Conservation (phyloP, 2,329 filamentous ascomycete species). For the Achaetomium macrosporum region DNA sequence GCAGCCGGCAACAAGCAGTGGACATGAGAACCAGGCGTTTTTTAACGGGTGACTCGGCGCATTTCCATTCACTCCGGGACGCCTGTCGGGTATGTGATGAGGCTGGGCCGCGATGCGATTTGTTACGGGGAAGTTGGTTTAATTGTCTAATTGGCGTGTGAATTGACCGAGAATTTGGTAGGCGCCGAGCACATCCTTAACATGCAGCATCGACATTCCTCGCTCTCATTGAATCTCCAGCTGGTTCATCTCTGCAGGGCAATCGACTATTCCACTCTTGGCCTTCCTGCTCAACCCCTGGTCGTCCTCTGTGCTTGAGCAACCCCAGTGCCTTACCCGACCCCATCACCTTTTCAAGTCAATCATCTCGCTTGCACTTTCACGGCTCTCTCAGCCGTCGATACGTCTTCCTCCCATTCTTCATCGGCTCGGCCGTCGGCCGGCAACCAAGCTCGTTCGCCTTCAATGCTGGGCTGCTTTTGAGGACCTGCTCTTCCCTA, state of each 20-base stretch:
- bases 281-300: conserved; percentile 17
- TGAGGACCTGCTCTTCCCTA: conserved; percentile 16
- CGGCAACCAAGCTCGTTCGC: conserved; percentile 17
- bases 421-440: conserved; percentile 24
- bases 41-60: no score
- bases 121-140: conserved; percentile 12
- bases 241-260: conserved; percentile 39
- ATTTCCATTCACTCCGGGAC: no score
- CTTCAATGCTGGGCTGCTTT: conserved; percentile 17
- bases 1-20: no score
- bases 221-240: conserved; percentile 14
- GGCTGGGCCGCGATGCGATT: conserved; percentile 13
- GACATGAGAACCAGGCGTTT: no score
- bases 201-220: conserved; percentile 23
- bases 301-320: conserved; percentile 22
- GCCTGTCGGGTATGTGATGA: no score
- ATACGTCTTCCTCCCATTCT: conserved; percentile 33
- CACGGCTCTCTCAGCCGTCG: conserved; percentile 42
- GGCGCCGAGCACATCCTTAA: conserved; percentile 23
- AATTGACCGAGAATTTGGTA: not conserved
- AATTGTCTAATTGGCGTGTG: not conserved
- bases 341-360: conserved; percentile 39
- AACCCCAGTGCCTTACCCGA: conserved; percentile 27
- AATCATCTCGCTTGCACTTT: conserved; percentile 49
- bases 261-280: conserved; percentile 37